A percentile compares a stretch with the other conserved stretches of the same genome.
Conservation (phyloP, 768 basidiomycete genomes). For the Naganishia antarctica region DNA sequence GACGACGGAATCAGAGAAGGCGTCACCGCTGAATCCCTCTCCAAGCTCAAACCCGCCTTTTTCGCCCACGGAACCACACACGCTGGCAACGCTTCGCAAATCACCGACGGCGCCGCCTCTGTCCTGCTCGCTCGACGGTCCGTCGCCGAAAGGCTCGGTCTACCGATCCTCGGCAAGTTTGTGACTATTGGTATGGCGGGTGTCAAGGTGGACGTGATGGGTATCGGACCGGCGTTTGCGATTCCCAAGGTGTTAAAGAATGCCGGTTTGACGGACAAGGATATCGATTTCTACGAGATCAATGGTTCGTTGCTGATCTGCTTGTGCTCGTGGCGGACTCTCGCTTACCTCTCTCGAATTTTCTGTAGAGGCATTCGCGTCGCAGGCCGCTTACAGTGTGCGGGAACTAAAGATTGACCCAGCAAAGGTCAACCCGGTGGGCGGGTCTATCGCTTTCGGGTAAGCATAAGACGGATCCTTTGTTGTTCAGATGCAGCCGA, state of each 20-base stretch:
- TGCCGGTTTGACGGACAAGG: slow-evolving; percentile 34
- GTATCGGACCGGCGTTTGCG: slow-evolving; percentile 82
- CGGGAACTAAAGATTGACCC: slow-evolving; percentile 65
- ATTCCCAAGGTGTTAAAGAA: slow-evolving; percentile 58
- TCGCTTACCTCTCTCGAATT: too few species aligned
- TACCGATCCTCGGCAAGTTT: slow-evolving; percentile 84
- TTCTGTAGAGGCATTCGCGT: slow-evolving; percentile 89
- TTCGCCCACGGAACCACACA: slow-evolving; percentile 57
- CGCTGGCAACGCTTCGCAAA: slow-evolving; percentile 74
- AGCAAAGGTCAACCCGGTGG: slow-evolving; percentile 77
- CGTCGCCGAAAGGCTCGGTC: slow-evolving; percentile 70
- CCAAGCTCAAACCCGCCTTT: slow-evolving; percentile 84
- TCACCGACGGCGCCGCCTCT: slow-evolving; percentile 88
- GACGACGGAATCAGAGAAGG: slow-evolving; percentile 86
- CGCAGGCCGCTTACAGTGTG: slow-evolving; percentile 64
- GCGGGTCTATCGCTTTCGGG: slow-evolving; percentile 76
- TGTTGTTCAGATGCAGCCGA: background rate
- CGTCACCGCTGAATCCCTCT: slow-evolving; percentile 69
- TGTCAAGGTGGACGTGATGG: slow-evolving; percentile 83
- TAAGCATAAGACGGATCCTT: slow-evolving; percentile 2
- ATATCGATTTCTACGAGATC: slow-evolving; percentile 46
- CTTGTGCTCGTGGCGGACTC: background rate
- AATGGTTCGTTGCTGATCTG: slow-evolving; percentile 33
- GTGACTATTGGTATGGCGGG: slow-evolving; percentile 66
- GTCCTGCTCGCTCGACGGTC: slow-evolving; percentile 77